phyloP scores from a whole-genome alignment of 2,329 filamentous ascomycete genomes.

The Trichophyton schoenleinii region DNA sequence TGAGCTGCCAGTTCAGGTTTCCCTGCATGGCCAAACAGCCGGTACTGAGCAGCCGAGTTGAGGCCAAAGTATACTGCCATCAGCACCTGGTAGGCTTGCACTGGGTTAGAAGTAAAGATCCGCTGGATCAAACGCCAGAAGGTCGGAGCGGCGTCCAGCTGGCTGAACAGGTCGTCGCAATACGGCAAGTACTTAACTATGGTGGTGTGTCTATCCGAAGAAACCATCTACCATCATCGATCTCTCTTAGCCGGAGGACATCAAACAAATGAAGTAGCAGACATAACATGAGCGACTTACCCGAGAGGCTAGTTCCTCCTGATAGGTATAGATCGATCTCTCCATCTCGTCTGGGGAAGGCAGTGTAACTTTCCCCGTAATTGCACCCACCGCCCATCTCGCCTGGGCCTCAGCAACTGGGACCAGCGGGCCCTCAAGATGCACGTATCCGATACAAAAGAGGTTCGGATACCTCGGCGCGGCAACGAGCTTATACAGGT shows the following conservation, averaged over 20 bases:
- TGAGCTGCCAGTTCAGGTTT: slow-evolving; percentile 21
- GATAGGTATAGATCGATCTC: slow-evolving; percentile 17
- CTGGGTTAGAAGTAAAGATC: slow-evolving; percentile 19
- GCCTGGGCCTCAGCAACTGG: slow-evolving; percentile 26
- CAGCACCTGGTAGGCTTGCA: slow-evolving; percentile 19
- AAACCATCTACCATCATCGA: slow-evolving; percentile 20
- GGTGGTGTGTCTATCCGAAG: slow-evolving; percentile 23
- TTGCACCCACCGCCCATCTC: slow-evolving; percentile 22
- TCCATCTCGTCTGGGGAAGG: slow-evolving; percentile 20
- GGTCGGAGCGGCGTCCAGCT: slow-evolving; percentile 24
- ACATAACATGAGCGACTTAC: slow-evolving; percentile 7
- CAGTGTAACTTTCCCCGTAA: slow-evolving; percentile 18
- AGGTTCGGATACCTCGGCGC: slow-evolving; percentile 23
- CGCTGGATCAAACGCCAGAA: slow-evolving; percentile 19
- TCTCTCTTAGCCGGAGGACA: neutral
- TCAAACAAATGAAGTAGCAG: neutral
- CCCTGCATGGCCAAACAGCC: slow-evolving; percentile 24
- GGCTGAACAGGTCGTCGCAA: slow-evolving; percentile 23
- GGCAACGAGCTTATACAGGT: slow-evolving; percentile 24
- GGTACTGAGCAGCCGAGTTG: slow-evolving; percentile 26
- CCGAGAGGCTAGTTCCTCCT: slow-evolving; percentile 17
- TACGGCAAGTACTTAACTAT: slow-evolving; percentile 21
- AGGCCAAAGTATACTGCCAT: slow-evolving; percentile 27
- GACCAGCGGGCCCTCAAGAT: slow-evolving; percentile 21
- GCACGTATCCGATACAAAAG: slow-evolving; percentile 25